Base-by-base conservation (phyloP, 768 basidiomycete species). In the Leccinum disarticulatum region DNA sequence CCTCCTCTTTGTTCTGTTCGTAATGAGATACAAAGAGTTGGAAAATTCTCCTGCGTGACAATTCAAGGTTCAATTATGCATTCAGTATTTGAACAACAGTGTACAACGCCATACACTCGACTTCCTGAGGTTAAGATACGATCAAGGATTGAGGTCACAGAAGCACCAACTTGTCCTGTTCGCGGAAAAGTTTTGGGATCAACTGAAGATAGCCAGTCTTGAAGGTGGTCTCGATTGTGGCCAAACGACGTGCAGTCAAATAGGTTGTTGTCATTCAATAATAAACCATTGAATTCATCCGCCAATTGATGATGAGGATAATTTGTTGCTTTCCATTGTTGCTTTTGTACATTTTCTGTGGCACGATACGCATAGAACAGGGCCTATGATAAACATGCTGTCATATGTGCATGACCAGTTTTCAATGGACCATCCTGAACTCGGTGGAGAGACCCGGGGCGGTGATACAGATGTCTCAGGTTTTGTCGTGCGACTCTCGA, bases 321-420 rank as follows among this genome's bases (percentile, higher is more conserved):
- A 30, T 30, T 30, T 30, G 38, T 41, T n/a, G 38, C 17, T 41
- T 6, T n/a, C 17, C 38, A 41, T 41, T 9, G 6, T 10, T 41
- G 4, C 38, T n/a, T 41, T 14, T 41, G 9, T 7, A 41, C 38
- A 41, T 15, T 41, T 15, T 41, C 17, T n/a, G 15, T 6, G 10
- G 38, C 17, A 1, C 10, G 17, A 41, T 41, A 61, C 14, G 52
- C 28, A n/a, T 63, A 54, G 31, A 63, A 63, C 4, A 61, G 35
- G 15, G 19, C 22, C 60, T n/a, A n/a, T n/a, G n/a, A 61, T 61
- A 25, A 63, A 63, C 3, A 55, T 13, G 6, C 31, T 47, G 31
- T 63, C 60, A 28, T 63, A 63, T 3, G 11, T 52, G 54, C 56
- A 63, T 17, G 62, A 63, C 59, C 56, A 63, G 27, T 38, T 38